These are phyloP conservation scores for Aspergillus quadrilineatus DNA, from an alignment of 2,329 filamentous ascomycete genomes.

Conservation along the genomic window DNA sequence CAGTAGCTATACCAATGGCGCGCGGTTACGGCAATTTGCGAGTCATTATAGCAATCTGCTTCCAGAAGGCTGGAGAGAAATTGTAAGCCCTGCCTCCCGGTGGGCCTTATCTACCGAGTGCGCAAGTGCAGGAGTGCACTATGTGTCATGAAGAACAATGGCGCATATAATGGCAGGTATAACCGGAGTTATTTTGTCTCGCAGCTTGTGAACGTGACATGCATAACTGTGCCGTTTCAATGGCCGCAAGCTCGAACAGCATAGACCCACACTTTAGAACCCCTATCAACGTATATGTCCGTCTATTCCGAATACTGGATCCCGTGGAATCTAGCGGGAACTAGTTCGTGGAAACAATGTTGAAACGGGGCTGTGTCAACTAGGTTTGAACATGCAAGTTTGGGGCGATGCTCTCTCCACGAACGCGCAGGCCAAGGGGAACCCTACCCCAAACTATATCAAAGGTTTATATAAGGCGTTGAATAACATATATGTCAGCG, in stretches of 20 bases:
- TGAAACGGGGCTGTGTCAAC: constrained; percentile 68
- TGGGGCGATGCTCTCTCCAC: constrained; percentile 65
- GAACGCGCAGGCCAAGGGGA: constrained; percentile 60
- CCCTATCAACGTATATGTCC: constrained; percentile 57
- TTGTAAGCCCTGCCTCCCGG: no score
- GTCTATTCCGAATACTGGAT: constrained; percentile 63
- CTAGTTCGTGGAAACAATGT: constrained; percentile 45
- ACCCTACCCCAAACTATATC: constrained; percentile 63
- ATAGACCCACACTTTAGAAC: constrained; percentile 58
- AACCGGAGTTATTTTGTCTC: constrained; percentile 69
- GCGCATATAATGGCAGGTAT: constrained; percentile 64
- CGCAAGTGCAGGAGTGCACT: background rate
- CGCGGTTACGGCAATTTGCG: constrained; percentile 63
- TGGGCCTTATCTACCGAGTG: no score
- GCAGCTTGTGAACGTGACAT: constrained; percentile 51
- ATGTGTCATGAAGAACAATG: constrained; percentile 38
- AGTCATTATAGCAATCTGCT: constrained; percentile 40
- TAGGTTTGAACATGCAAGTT: constrained; percentile 85
- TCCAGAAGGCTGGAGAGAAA: constrained; percentile 56
- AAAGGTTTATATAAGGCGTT: constrained; percentile 67
- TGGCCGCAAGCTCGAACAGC: constrained; percentile 69
- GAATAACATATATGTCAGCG: constrained; percentile 62
- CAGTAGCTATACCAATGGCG: constrained; percentile 75
- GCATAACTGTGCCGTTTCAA: constrained; percentile 69
- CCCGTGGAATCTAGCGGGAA: constrained; percentile 32